These are phyloP conservation scores for Erodium trifolium DNA, from an alignment of 441 rosid genomes.

Conservation along the genomic window DNA sequence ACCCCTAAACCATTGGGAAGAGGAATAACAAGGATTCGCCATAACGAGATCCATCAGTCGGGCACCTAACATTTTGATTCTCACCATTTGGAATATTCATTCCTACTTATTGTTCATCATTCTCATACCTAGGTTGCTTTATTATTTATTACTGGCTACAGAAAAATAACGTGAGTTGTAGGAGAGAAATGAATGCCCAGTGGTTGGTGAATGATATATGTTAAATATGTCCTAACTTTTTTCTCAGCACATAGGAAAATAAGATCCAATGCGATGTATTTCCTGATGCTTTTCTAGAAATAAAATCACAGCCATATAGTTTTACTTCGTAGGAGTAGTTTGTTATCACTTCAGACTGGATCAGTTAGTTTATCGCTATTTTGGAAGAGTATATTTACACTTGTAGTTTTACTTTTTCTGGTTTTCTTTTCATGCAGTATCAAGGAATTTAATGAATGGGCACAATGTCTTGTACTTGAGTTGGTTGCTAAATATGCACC, in stretches of 20 bases:
- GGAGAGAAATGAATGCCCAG: no score
- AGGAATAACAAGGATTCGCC: no score
- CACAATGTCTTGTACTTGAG: conserved; percentile 92
- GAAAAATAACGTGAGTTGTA: no score
- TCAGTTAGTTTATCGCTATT: conserved; percentile 7
- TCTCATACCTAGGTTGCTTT: no score
- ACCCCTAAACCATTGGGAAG: no score
- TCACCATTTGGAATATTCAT: conserved; percentile 2
- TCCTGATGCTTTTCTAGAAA: not conserved
- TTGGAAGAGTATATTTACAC: not conserved
- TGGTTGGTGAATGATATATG: no score
- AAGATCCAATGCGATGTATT: not conserved
- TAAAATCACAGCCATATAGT: not conserved
- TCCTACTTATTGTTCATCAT: not conserved
- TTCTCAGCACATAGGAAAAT: not conserved
- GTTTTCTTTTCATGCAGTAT: conserved; percentile 46
- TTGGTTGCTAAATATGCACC: conserved; percentile 83
- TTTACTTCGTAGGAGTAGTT: not conserved
- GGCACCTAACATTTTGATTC: no score
- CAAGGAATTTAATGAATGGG: conserved; percentile 90
- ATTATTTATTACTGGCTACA: no score
- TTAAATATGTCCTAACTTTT: no score
- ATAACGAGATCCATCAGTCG: no score
- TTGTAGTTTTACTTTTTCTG: not conserved
- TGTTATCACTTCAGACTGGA: not conserved